These are phyloP conservation scores for Penicillium occitanis DNA, from an alignment of 2,329 filamentous ascomycete genomes.

Conservation along the genomic window DNA sequence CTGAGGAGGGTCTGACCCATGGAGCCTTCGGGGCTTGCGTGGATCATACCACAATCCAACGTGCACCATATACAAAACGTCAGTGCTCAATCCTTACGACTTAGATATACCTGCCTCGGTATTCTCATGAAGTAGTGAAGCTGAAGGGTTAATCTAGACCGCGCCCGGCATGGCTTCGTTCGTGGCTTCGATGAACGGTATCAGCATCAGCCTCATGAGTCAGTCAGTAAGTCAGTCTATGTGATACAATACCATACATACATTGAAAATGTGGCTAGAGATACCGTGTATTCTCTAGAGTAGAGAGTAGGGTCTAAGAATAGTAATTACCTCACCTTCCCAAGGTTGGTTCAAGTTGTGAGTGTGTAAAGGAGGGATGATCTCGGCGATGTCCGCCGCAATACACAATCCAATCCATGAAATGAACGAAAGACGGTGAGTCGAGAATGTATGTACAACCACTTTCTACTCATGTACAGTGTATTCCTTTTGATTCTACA, in stretches of 20 bases:
- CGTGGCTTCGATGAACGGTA: neutral
- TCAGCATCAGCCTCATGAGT: slow-evolving; percentile 2
- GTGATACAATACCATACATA: neutral
- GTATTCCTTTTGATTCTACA: neutral
- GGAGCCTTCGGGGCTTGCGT: neutral
- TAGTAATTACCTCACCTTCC: neutral
- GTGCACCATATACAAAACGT: neutral
- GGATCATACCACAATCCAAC: neutral
- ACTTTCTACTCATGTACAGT: neutral
- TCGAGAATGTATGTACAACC: neutral
- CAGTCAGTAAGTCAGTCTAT: neutral
- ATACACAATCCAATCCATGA: neutral
- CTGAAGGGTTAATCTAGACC: slow-evolving; percentile 1
- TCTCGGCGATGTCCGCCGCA: slow-evolving; percentile 9
- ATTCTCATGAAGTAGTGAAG: neutral
- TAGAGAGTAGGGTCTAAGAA: neutral
- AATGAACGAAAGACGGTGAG: neutral
- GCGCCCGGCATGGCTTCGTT: no score
- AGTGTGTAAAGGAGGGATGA: neutral
- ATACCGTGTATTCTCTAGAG: neutral
- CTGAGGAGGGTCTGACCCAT: slow-evolving; percentile 3
- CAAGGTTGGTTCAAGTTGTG: neutral
- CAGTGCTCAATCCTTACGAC: neutral
- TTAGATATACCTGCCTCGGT: neutral
- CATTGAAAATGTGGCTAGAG: neutral